Evolutionary conservation across 192 early-diverging fungal genomes (phyloP).

Genomic region (Rhizophagus sp.): DNA sequence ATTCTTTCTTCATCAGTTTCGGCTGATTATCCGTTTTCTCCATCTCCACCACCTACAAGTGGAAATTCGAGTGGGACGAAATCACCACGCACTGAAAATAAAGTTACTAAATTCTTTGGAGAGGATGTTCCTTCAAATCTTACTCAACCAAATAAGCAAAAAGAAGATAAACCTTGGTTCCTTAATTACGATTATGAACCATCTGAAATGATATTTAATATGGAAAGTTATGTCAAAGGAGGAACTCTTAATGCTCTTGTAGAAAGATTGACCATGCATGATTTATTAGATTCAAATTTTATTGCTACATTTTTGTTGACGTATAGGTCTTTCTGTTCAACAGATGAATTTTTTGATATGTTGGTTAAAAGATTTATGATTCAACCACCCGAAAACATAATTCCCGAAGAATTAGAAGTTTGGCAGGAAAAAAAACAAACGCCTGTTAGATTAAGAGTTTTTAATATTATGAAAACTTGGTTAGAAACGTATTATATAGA

Average conservation of each 20-base stretch:
- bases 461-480: conserved; percentile 96
- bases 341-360: conserved; percentile 72
- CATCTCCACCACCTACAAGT: conserved; percentile 17
- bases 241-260: conserved; percentile 84
- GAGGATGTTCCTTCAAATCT: conserved; percentile 46
- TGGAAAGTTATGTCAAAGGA: conserved; percentile 87
- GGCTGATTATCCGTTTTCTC: conserved; percentile 36
- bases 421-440: conserved; percentile 89
- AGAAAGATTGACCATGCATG: conserved; percentile 89
- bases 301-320: conserved; percentile 89
- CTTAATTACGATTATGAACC: conserved; percentile 74
- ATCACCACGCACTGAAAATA: conserved; percentile 37
- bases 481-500: conserved; percentile 87
- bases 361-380: conserved; percentile 81
- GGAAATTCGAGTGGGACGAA: background rate
- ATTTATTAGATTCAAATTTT: conserved; percentile 80
- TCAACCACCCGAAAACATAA: conserved; percentile 66
- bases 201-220: conserved; percentile 79
- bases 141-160: conserved; percentile 31
- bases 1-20: conserved; percentile 31
- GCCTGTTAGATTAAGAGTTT: conserved; percentile 91
- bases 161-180: conserved; percentile 69
- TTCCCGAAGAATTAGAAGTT: conserved; percentile 59
- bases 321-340: conserved; percentile 89
- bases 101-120: conserved; percentile 62